Evolutionary conservation across 148 eudicot genomes (phyloP).

Genomic region (Rheum nobile): DNA sequence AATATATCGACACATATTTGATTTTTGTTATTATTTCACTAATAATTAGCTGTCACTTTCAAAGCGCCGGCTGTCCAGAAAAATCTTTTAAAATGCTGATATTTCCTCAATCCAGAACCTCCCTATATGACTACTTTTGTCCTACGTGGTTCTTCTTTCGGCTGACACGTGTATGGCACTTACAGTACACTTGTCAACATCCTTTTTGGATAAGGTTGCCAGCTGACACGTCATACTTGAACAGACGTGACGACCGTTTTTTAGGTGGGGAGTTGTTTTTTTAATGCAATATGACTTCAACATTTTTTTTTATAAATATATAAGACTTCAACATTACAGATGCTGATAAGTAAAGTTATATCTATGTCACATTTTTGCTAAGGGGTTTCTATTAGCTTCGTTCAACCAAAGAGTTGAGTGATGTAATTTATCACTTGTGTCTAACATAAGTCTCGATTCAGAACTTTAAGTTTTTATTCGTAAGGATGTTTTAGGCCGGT

Average conservation of each 20-base stretch:
- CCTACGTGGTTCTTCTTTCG: background rate
- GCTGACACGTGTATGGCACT: background rate
- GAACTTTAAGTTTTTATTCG: too few species aligned
- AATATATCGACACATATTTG: background rate
- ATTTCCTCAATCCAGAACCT: background rate
- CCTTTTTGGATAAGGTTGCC: background rate
- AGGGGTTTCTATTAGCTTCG: too few species aligned
- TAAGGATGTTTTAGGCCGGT: too few species aligned
- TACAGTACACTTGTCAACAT: background rate
- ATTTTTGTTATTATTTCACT: background rate
- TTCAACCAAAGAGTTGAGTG: too few species aligned
- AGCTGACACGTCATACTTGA: background rate
- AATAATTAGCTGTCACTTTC: background rate
- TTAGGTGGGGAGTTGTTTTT: background rate
- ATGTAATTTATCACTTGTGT: too few species aligned
- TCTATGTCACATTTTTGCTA: too few species aligned
- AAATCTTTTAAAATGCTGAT: background rate
- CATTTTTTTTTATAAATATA: too few species aligned
- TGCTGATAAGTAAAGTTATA: too few species aligned
- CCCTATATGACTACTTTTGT: background rate
- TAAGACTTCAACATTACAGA: too few species aligned
- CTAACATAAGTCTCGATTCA: too few species aligned
- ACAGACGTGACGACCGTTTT: background rate
- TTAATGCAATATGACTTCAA: background rate
- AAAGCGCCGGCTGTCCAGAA: background rate